Conservation (phyloP, 495 filamentous ascomycete species). For the Penicillium canariense region DNA sequence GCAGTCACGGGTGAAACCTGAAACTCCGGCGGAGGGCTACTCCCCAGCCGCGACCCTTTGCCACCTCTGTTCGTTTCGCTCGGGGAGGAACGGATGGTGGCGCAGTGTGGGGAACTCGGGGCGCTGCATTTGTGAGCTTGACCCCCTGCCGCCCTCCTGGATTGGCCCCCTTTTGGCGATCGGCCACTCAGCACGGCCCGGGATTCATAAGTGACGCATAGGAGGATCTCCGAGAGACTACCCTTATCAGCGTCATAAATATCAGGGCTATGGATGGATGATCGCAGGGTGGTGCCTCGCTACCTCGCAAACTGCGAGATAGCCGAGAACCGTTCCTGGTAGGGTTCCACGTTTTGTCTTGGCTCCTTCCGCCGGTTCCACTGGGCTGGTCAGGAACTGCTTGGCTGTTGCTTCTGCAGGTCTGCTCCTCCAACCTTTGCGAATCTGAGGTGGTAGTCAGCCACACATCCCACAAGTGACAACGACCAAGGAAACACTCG, state of each 20-base stretch:
- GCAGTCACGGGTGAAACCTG: conserved; percentile 4
- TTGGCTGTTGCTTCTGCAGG: neutral
- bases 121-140: conserved; percentile 6
- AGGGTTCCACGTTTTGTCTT: conserved; percentile 10
- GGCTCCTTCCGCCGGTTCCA: conserved; percentile 12
- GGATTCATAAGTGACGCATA: neutral
- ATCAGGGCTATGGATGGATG: neutral
- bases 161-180: conserved; percentile 6
- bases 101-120: conserved; percentile 2
- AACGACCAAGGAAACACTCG: neutral
- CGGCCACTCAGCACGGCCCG: neutral
- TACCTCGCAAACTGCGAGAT: too few species aligned
- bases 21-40: neutral
- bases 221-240: neutral
- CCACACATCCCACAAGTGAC: neutral
- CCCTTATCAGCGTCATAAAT: neutral
- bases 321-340: neutral
- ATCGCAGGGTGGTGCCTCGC: too few species aligned
- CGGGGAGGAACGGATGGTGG: neutral
- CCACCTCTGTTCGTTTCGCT: neutral
- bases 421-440: neutral
- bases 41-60: neutral
- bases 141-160: neutral
- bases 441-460: too few species aligned
- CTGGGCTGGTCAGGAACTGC: neutral